Base-by-base conservation (phyloP, 1,139 yeast genomes). In the Ogataea hybrid region DNA sequence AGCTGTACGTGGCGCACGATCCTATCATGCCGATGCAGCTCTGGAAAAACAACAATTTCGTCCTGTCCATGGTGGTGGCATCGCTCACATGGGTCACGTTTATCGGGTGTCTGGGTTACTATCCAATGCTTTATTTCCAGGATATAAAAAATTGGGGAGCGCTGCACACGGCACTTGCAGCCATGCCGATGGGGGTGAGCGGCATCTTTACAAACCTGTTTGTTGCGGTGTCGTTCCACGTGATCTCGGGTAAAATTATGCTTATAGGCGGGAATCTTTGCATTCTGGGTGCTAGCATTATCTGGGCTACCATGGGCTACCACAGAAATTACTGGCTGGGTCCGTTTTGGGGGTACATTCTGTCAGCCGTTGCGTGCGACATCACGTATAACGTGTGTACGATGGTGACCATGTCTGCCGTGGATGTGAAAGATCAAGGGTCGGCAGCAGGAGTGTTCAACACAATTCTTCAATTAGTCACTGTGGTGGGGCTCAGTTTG, bases 361-460 rank as follows among this genome's bases (percentile, higher is more conserved):
- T 65, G n/a, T 51, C 55, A 2, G 68, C 63, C 17, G 43, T 66
- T 8, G 73, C 72, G 7, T 70, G 70, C 2, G 73, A 68, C 44
- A 47, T 67, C 20, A 56, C 62, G 6, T 68, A 65, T 49, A 68
- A 68, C 42, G 69, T 68, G 10, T 62, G 62, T 35, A 68, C 64
- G 39, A 47, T 69, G 65, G 49, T 62, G 64, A 48, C 55, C 6
- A 34, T 44, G 18, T 61, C 63, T 35, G 30, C 51, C 5, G 65
- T 59, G 34, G 69, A 64, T 49, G 74, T 69, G 52, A 63, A 63
- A 43, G 73, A 73, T 53, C 71, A 68, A 46, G 77, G 77, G 10
- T 55, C 69, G 4, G 72, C 71, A 0, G 63, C 67, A 2, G 73
- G 71, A 1, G 57, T 66, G 6, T 65, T 68, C 48, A 68, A 67